Percentiles rank a stretch among this genome's conserved stretches.
Conservation (phyloP, 805 yeast genomes). For the Torulaspora maleeae region DNA sequence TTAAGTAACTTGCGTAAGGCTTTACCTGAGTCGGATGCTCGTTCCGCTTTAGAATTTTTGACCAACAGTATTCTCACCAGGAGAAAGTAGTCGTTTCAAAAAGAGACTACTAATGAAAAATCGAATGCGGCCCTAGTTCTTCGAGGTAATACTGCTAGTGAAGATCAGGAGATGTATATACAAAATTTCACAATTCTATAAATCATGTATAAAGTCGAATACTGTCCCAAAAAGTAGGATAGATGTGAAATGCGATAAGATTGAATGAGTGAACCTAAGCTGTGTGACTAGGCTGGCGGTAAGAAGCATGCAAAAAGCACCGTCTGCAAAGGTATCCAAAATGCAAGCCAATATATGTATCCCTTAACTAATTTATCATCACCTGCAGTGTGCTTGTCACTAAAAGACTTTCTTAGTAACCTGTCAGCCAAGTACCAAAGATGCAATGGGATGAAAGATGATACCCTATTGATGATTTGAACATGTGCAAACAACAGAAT, state of each 20-base stretch:
- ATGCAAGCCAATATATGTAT: conserved; percentile 46
- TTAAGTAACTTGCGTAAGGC: conserved; percentile 56
- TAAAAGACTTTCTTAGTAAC: conserved; percentile 21
- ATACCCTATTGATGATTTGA: conserved; percentile 78
- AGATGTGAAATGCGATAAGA: neutral
- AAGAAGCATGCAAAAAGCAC: conserved; percentile 73
- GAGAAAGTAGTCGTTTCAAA: conserved; percentile 45
- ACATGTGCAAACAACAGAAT: conserved; percentile 68
- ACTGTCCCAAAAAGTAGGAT: neutral
- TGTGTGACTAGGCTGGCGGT: conserved; percentile 72
- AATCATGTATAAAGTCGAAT: conserved; percentile 10
- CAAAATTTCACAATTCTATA: neutral
- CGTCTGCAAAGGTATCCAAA: conserved; percentile 69
- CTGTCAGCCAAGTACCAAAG: conserved; percentile 63
- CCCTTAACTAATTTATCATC: conserved; percentile 32
- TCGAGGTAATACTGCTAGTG: neutral
- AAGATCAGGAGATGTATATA: neutral
- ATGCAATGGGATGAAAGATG: conserved; percentile 69
- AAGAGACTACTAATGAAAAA: neutral
- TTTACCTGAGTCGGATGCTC: conserved; percentile 84
- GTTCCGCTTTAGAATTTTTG: conserved; percentile 79
- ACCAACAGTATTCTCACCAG: conserved; percentile 82
- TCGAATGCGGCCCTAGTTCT: neutral
- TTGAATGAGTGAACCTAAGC: neutral
- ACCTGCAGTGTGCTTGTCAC: conserved; percentile 14